Evolutionary conservation across 2,329 filamentous ascomycete species (phyloP), one percentile per base, ranked within the genome.

Genomic region (Tympanopsis confertula): DNA sequence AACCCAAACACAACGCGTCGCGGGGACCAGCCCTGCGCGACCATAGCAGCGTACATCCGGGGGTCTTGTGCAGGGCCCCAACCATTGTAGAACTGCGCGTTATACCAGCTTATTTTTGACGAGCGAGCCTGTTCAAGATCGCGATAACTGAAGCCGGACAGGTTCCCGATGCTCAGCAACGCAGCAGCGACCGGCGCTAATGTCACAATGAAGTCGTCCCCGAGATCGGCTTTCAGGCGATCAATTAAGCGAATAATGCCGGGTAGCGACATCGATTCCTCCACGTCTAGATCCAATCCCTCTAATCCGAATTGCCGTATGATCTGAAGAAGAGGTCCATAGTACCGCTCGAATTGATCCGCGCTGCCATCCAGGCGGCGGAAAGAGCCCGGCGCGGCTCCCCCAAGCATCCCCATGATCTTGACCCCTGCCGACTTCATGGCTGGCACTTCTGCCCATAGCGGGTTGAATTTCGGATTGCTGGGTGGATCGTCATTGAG

Each of bases 11-110:
- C 84, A 3, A 95, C 66, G 51, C 82, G 83, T 15, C 74, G 61
- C 0, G 85, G 69, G 2, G 72, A 65, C 79, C 84, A 94, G 5
- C 86, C 86, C 33, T 69, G 65, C 13, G 64, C 61, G 5, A 75
- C 46, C 37, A 75, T 66, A 36, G 55, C 46, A 39, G 73, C 64
- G 50, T 71, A 78, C 19, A 50, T 63, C 35, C 49, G 55, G 42
- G 68, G 60, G 45, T 68, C 66, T 19, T 67, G 61, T 1, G 78
- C 74, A 36, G 77, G 75, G 5, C 86, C 86, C 79, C 86, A 95
- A 2, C 86, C 86, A 52, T 84, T 91, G 66, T 95, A 95, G 58
- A 94, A 94, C 53, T 95, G 88, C 4, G 81, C 70, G 53, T 94
- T 94, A 57, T 94, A 94, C 76, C 86, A 95, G 3, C 70, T 68